Percentiles rank a stretch among this genome's conserved stretches.
Evolutionary conservation across 352 stramenopile genomes (phyloP).

Genomic region (Globisporangium abappressorium): DNA sequence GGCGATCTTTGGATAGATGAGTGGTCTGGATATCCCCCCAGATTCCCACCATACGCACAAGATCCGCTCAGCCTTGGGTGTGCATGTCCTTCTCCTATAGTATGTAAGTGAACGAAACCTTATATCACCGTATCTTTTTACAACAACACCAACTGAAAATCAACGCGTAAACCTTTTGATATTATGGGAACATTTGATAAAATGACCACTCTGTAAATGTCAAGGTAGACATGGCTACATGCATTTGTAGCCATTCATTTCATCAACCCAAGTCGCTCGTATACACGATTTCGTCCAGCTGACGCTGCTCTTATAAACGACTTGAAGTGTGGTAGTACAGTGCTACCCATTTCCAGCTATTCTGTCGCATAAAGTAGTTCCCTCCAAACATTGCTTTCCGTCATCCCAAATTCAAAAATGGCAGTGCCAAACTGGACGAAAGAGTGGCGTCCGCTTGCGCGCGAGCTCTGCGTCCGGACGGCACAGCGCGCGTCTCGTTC

Average conservation of each 20-base stretch:
- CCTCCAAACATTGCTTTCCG: neutral
- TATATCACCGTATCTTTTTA: neutral
- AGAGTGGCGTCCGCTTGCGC: constrained; percentile 58
- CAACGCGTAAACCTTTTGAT: neutral
- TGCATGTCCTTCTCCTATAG: neutral
- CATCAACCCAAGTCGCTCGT: neutral
- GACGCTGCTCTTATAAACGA: neutral
- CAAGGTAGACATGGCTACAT: neutral
- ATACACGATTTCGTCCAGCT: neutral
- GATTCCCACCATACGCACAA: too few species aligned
- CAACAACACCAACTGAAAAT: neutral
- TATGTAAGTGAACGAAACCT: neutral
- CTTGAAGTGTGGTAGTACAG: neutral
- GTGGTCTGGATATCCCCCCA: too few species aligned
- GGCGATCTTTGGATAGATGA: too few species aligned
- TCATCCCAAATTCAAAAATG: constrained; percentile 16
- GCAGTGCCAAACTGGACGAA: constrained; percentile 45
- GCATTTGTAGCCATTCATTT: neutral
- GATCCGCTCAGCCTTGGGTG: too few species aligned
- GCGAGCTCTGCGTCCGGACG: constrained; percentile 39
- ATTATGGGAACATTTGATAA: neutral
- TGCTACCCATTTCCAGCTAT: neutral
- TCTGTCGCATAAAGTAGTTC: neutral
- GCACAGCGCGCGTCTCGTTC: neutral
- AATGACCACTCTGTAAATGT: neutral